A percentile compares a stretch with the other conserved stretches of the same genome.
Evolutionary conservation across 441 rosid genomes (phyloP).

Genomic region (Erysimum pusillum): DNA sequence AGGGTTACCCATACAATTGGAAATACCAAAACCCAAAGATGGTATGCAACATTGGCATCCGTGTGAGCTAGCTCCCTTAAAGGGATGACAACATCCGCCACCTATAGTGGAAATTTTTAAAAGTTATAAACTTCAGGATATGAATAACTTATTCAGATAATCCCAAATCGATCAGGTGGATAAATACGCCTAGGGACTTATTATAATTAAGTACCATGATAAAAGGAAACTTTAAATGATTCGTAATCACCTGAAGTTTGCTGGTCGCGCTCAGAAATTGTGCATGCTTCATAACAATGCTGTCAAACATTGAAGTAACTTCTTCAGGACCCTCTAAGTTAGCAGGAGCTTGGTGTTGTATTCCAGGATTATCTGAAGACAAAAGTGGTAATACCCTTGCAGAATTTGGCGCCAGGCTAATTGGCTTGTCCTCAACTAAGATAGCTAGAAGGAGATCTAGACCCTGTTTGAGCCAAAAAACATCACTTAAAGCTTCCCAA

Average conservation of each 20-base stretch:
- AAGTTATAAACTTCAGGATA: slow-evolving; percentile 12
- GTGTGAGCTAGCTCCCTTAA: slow-evolving; percentile 95
- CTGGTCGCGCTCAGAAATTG: slow-evolving; percentile 88
- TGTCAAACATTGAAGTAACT: slow-evolving; percentile 79
- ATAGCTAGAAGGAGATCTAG: slow-evolving; percentile 97
- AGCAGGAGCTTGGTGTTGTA: slow-evolving; percentile 68
- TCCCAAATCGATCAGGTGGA: slow-evolving; percentile 22
- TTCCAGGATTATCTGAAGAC: slow-evolving; percentile 68
- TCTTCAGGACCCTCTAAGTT: slow-evolving; percentile 80
- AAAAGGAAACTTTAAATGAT: slow-evolving; percentile 17
- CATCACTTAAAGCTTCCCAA: slow-evolving; percentile 99
- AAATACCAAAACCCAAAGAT: slow-evolving; percentile 98
- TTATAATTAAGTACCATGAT: slow-evolving; percentile 19
- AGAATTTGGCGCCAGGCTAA: slow-evolving; percentile 96
- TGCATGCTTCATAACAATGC: slow-evolving; percentile 85
- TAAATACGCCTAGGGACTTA: slow-evolving; percentile 4
- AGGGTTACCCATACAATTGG: slow-evolving; percentile 98
- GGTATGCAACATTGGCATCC: slow-evolving; percentile 97
- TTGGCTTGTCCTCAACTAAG: slow-evolving; percentile 86
- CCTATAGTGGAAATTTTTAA: slow-evolving; percentile 62
- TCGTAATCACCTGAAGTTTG: slow-evolving; percentile 84
- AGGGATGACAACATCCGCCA: slow-evolving; percentile 90
- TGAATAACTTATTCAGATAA: slow-evolving; percentile 8
- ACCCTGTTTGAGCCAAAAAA: slow-evolving; percentile 99
- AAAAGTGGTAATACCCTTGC: slow-evolving; percentile 86